These are phyloP conservation scores for Amanita thiersii DNA, from an alignment of 768 basidiomycete genomes.

Conservation along the genomic window DNA sequence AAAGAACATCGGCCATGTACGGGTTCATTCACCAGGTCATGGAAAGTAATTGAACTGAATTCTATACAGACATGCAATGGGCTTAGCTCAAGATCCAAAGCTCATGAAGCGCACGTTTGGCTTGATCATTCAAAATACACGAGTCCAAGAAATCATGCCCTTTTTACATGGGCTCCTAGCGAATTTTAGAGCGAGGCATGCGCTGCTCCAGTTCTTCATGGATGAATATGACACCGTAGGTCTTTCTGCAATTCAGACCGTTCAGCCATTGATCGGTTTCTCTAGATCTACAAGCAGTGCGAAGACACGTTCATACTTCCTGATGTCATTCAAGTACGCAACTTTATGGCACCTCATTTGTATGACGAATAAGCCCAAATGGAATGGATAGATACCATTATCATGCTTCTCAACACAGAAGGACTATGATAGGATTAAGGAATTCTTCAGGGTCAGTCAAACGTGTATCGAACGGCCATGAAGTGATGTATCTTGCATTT, in stretches of 20 bases:
- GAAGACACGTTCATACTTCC: constrained; percentile 59
- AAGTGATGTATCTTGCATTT: no score
- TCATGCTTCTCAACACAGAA: constrained; percentile 51
- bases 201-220: constrained; percentile 55
- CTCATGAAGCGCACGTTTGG: constrained; percentile 57
- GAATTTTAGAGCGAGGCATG: constrained; percentile 50
- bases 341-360: no score
- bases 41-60: neutral
- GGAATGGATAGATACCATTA: constrained; percentile 23
- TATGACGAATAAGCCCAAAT: no score
- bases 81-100: constrained; percentile 43
- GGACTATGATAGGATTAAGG: constrained; percentile 54
- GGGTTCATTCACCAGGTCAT: constrained; percentile 14
- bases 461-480: constrained; percentile 10
- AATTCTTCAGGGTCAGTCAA: constrained; percentile 68
- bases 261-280: no score
- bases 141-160: constrained; percentile 55
- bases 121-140: constrained; percentile 46
- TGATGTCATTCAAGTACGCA: constrained; percentile 45
- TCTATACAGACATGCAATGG: constrained; percentile 50
- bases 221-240: constrained; percentile 59
- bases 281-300: constrained; percentile 57
- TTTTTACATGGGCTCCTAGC: constrained; percentile 51
- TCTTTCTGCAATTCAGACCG: no score
- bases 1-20: constrained; percentile 65